These are phyloP conservation scores for Pseudocercospora crystallina DNA, from an alignment of 2,329 filamentous ascomycete genomes.

Conservation along the genomic window DNA sequence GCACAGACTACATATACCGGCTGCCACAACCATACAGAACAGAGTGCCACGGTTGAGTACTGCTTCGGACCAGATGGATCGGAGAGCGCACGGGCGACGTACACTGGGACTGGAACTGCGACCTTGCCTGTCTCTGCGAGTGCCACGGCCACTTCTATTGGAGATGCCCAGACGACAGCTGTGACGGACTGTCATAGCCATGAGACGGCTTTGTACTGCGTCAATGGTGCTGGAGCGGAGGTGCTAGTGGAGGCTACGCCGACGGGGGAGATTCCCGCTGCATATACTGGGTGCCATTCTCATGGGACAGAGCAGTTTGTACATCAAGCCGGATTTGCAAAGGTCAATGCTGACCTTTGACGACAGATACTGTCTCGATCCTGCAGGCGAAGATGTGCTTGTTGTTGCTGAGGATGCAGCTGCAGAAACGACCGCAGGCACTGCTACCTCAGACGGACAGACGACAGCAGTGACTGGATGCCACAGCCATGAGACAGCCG, in stretches of 20 bases:
- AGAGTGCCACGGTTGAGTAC: slow-evolving; percentile 14
- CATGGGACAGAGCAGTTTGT: slow-evolving; percentile 59
- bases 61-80: slow-evolving; percentile 20
- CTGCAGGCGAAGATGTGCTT: slow-evolving; percentile 3
- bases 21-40: slow-evolving; percentile 19
- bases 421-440: slow-evolving; percentile 3
- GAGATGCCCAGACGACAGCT: slow-evolving; percentile 13
- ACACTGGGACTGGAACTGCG: slow-evolving; percentile 11
- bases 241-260: slow-evolving; percentile 58
- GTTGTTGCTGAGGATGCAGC: slow-evolving; percentile 32
- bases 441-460: slow-evolving; percentile 4
- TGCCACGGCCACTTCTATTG: slow-evolving; percentile 10
- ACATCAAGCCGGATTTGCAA: background rate
- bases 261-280: slow-evolving; percentile 38
- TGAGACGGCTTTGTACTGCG: slow-evolving; percentile 38
- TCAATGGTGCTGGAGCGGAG: slow-evolving; percentile 39
- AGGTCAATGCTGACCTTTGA: background rate
- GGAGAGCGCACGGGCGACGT: slow-evolving; percentile 18
- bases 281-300: slow-evolving; percentile 63
- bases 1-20: slow-evolving; percentile 24
- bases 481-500: slow-evolving; percentile 20
- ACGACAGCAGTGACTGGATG: slow-evolving; percentile 24
- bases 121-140: slow-evolving; percentile 9
- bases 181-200: slow-evolving; percentile 15
- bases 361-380: slow-evolving; percentile 10